Base-by-base conservation (phyloP, 306 rosid genomes). In the Corylus avellana region DNA sequence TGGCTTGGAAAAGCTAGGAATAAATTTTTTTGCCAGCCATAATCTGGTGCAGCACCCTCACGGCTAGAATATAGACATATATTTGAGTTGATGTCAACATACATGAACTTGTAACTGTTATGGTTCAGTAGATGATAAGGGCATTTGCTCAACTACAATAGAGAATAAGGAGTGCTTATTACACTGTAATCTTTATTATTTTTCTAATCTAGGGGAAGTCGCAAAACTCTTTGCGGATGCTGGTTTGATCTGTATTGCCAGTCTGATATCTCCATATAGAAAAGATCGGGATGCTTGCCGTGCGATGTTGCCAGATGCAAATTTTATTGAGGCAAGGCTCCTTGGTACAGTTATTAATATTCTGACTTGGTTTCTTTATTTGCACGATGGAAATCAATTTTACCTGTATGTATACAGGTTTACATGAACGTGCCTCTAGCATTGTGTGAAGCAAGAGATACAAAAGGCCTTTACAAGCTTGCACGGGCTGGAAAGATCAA, bases 401-500 rank as follows among this genome's bases (percentile, higher is more conserved):
- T 63, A 12, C 61, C 50, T 70, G 12, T 71, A 61, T 70, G 62
- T 58, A 32, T 8, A 76, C 91, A 93, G 97, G 92, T 93, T 70
- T 93, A 81, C 92, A 89, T 93, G 97, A 87, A 91, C 88, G 85
- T 89, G 92, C 94, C 97, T 78, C 79, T 93, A 13, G 84, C 86
- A 51, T 78, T 93, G 82, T 93, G 97, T 16, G 97, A 93, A 87
- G 75, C 85, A 68, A 86, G 97, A 72, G 97, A 93, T 82, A 87
- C 94, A 70, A 93, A 93, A 78, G 97, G 97, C 77, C 97, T 93
- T 80, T 93, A 93, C 78, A 91, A 93, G 88, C 96, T 93, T 79
- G 97, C 97, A 72, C 97, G 97, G 46, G 90, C 87, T 0, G 97
- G 97, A 77, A 91, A 93, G 83, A 91, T 93, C 85, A 89, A 86